Evolutionary conservation across 345 rosid genomes (phyloP), one percentile per base, ranked within the genome.

Genomic region (Citrus cavaleriei): DNA sequence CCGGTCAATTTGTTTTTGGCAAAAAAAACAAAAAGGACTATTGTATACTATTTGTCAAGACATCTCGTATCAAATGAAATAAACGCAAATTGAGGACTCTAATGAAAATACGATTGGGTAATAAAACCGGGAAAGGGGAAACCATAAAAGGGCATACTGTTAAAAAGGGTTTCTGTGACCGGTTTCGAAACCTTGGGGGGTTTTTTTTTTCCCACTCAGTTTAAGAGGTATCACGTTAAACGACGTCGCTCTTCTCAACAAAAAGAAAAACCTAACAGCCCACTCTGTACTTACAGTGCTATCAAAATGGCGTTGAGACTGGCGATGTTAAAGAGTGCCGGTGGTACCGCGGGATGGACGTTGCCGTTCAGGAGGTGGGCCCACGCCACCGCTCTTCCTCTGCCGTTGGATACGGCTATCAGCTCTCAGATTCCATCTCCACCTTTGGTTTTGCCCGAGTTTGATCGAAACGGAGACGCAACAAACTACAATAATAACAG

Each of bases 261-360:
- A 46, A 46, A 12, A 1, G 18, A 27, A 63, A 62, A 4, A 27
- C 24, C 54, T 59, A 60, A 46, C 27, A 7, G 16, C 14, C 13
- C 18, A 14, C 64, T 34, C 7, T 2, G 60, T 72, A 49, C 42
- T n/a, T 38, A 7, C n/a, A 24, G 68, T 49, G 51, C 74, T 54
- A 42, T 54, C 66, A 24, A 57, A 54, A 88, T 94, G 97, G 90
- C 96, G 81, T 74, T 80, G 81, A 89, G 89, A 82, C 68, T 81
- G 75, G 88, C 89, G 60, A 69, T 83, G 72, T 80, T 85, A 18
- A 91, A 87, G 80, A 71, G 83, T 78, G 83, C 86, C 60, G 80
- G 71, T 72, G 59, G 32, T 65, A 82, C 78, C 58, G 38, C 75
- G 10, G 32, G 85, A 4, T 81, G 73, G 62, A 3, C 79, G 49